Evolutionary conservation across 1,139 yeast species (phyloP).

Genomic region (Candida anutae): DNA sequence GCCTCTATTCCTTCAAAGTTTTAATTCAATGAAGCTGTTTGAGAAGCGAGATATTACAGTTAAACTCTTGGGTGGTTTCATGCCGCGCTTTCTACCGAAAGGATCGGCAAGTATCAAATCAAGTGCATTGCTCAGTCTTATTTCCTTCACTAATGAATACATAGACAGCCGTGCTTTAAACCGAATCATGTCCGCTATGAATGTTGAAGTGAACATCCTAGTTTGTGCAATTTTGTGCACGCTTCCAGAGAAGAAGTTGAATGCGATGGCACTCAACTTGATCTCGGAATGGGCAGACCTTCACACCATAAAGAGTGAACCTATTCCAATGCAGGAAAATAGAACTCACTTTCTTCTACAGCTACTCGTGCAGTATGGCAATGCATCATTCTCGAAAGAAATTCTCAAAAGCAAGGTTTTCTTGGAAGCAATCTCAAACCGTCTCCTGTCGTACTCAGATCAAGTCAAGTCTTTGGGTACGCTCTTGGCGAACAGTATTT

Average conservation of each 20-base stretch:
- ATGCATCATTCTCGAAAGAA: slow-evolving; percentile 8
- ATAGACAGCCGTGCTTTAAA: slow-evolving; percentile 14
- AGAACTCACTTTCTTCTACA: slow-evolving; percentile 27
- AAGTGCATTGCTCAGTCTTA: slow-evolving; percentile 3
- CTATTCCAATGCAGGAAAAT: slow-evolving; percentile 25
- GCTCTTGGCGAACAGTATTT: slow-evolving; percentile 38
- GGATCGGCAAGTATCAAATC: slow-evolving; percentile 1
- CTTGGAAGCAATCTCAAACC: slow-evolving; percentile 34
- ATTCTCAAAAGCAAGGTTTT: slow-evolving; percentile 23
- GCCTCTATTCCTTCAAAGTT: slow-evolving; percentile 11
- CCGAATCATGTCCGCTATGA: slow-evolving; percentile 9
- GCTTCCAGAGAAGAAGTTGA: slow-evolving; percentile 3
- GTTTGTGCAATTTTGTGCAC: slow-evolving; percentile 9
- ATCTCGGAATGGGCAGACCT: slow-evolving; percentile 26
- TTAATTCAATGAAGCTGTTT: slow-evolving; percentile 16
- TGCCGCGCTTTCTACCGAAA: slow-evolving; percentile 1
- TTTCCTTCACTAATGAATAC: slow-evolving; percentile 3
- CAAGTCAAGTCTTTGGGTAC: slow-evolving; percentile 37
- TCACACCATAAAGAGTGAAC: slow-evolving; percentile 20
- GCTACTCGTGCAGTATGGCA: slow-evolving; percentile 15
- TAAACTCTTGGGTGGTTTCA: slow-evolving; percentile 6
- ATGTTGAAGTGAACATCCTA: slow-evolving; percentile 9
- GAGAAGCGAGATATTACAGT: slow-evolving; percentile 17
- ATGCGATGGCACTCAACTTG: slow-evolving; percentile 7
- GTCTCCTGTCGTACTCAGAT: slow-evolving; percentile 37